Conservation (phyloP, 768 basidiomycete species). For the Lyophyllum semitale region DNA sequence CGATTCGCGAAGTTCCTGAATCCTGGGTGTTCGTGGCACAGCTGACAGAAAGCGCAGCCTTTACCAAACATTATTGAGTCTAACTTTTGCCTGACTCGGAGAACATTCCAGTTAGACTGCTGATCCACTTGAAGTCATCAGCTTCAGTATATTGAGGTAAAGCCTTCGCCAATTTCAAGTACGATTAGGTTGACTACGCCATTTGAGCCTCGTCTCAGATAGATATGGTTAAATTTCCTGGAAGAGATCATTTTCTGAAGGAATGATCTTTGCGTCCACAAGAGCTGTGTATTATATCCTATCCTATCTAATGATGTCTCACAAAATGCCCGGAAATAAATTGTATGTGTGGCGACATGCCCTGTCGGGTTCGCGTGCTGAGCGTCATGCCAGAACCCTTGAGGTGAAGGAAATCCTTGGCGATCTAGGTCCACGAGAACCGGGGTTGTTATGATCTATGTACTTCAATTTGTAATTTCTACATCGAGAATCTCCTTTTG, state of each 20-base stretch:
- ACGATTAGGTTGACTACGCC: too few relatives aligned
- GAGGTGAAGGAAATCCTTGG: background rate
- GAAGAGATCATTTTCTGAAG: too few relatives aligned
- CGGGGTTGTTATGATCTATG: background rate
- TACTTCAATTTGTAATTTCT: background rate
- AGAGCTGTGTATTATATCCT: too few relatives aligned
- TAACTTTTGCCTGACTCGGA: constrained; percentile 4
- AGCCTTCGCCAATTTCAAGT: too few relatives aligned
- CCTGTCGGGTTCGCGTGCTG: background rate
- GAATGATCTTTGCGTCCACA: too few relatives aligned
- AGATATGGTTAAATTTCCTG: too few relatives aligned
- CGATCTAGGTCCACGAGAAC: background rate
- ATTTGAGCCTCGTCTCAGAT: too few relatives aligned
- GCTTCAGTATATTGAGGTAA: constrained; percentile 3
- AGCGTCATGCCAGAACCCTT: background rate
- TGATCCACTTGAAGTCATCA: constrained; percentile 2
- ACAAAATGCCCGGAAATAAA: background rate
- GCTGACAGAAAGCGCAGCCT: constrained; percentile 16
- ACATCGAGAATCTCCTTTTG: constrained; percentile 15
- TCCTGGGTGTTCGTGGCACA: constrained; percentile 14
- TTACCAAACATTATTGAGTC: constrained; percentile 14
- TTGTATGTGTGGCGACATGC: background rate
- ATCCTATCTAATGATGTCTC: too few relatives aligned
- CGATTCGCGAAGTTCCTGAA: too few relatives aligned
- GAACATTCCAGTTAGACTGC: constrained; percentile 4